Conservation (phyloP, 1,284 basidiomycete genomes). For the Ustilago bromivora region DNA sequence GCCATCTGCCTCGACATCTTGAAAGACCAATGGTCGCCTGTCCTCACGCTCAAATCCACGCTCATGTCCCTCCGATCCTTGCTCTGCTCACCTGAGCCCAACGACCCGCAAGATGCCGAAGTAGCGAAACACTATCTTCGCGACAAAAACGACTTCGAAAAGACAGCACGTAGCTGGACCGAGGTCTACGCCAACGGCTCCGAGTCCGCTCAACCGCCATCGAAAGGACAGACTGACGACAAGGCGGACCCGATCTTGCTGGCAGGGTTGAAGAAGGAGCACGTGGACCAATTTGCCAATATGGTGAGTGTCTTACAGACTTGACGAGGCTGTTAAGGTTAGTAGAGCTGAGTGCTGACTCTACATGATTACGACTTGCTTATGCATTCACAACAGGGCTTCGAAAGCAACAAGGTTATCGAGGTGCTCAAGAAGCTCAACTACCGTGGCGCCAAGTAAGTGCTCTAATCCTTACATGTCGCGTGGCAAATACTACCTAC, state of each 20-base stretch:
- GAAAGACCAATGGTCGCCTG: slow-evolving; percentile 71
- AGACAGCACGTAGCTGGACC: slow-evolving; percentile 90
- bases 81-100: slow-evolving; percentile 94
- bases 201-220: slow-evolving; percentile 44
- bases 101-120: slow-evolving; percentile 97
- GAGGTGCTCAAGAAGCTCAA: slow-evolving; percentile 88
- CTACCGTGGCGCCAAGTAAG: slow-evolving; percentile 84
- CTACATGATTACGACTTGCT: neutral
- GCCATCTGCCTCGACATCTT: slow-evolving; percentile 87
- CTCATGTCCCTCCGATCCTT: slow-evolving; percentile 94
- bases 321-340: neutral
- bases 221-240: slow-evolving; percentile 42
- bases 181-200: slow-evolving; percentile 61
- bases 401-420: slow-evolving; percentile 83
- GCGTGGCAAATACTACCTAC: neutral
- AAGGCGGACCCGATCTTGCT: slow-evolving; percentile 69
- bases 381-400: slow-evolving; percentile 71
- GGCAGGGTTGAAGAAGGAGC: slow-evolving; percentile 72
- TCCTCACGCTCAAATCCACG: slow-evolving; percentile 91
- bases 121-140: slow-evolving; percentile 91
- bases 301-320: slow-evolving; percentile 37
- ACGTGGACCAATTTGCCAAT: slow-evolving; percentile 72
- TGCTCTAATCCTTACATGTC: neutral
- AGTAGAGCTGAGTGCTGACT: neutral
- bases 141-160: slow-evolving; percentile 86